Percentiles rank a stretch among this genome's conserved stretches.
Conservation (phyloP, 768 basidiomycete species). For the Rhizopogon vesiculosus region DNA sequence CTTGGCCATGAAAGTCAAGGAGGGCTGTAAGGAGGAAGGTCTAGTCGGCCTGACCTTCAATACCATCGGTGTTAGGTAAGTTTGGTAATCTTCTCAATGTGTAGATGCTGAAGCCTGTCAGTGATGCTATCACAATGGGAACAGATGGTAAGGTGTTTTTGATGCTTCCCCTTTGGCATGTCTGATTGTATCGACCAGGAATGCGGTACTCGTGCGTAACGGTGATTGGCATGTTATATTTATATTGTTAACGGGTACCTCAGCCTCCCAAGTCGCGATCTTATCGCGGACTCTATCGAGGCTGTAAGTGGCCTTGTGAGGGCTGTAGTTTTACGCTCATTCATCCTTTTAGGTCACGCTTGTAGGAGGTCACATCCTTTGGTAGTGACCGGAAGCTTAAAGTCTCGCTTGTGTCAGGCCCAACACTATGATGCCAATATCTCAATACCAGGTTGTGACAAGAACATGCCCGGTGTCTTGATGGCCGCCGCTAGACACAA, state of each 20-base stretch:
- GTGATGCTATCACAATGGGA: slow-evolving; percentile 89
- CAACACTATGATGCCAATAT: slow-evolving; percentile 90
- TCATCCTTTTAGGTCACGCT: slow-evolving; percentile 42
- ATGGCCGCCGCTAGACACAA: slow-evolving; percentile 87
- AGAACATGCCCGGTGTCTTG: slow-evolving; percentile 89
- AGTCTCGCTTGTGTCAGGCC: slow-evolving; percentile 41
- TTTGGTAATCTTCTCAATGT: slow-evolving; percentile 1
- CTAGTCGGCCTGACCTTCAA: slow-evolving; percentile 82
- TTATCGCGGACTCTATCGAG: slow-evolving; percentile 90
- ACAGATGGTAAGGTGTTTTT: slow-evolving; percentile 59
- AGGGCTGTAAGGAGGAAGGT: slow-evolving; percentile 77
- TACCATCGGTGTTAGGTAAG: slow-evolving; percentile 78
- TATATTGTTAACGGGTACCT: background rate
- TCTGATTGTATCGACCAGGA: slow-evolving; percentile 36
- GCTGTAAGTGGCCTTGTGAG: slow-evolving; percentile 40
- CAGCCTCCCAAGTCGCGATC: slow-evolving; percentile 80
- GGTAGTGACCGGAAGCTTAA: background rate
- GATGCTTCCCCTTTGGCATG: background rate
- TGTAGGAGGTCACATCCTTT: slow-evolving; percentile 28
- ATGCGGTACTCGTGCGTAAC: slow-evolving; percentile 80
- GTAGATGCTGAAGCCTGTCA: slow-evolving; percentile 17
- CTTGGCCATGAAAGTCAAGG: slow-evolving; percentile 73
- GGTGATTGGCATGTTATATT: background rate
- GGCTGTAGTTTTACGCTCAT: slow-evolving; percentile 1
- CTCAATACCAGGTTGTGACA: slow-evolving; percentile 84